phyloP scores from a whole-genome alignment of 2,329 filamentous ascomycete genomes.

The Monosporascus sp. region DNA sequence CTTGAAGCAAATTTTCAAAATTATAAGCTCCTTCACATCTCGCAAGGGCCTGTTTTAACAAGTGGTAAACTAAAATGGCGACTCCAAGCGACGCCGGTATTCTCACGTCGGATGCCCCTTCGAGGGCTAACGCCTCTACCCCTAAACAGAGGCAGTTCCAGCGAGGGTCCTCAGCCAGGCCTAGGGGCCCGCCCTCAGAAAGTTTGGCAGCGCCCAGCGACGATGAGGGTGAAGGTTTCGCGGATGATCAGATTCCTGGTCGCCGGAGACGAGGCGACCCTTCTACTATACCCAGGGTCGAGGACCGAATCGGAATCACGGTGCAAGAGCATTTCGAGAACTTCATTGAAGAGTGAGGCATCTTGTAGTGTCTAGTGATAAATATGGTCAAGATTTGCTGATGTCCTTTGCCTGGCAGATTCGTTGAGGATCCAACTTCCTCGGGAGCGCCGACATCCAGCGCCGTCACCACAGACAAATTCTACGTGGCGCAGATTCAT shows the following conservation, averaged over 20 bases:
- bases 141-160: slow-evolving; percentile 37
- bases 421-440: slow-evolving; percentile 61
- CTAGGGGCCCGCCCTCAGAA: slow-evolving; percentile 57
- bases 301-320: slow-evolving; percentile 69
- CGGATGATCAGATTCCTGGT: slow-evolving; percentile 57
- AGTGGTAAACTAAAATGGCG: slow-evolving; percentile 33
- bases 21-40: background rate
- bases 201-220: slow-evolving; percentile 55
- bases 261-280: slow-evolving; percentile 42
- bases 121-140: slow-evolving; percentile 33
- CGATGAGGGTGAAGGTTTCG: slow-evolving; percentile 56
- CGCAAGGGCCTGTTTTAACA: background rate
- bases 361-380: background rate
- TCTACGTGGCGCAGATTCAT: slow-evolving; percentile 80
- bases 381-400: slow-evolving; percentile 1
- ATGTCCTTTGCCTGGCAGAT: slow-evolving; percentile 33
- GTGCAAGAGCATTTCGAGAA: slow-evolving; percentile 72
- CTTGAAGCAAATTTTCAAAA: background rate
- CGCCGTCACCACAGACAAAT: slow-evolving; percentile 69
- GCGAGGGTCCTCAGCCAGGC: slow-evolving; percentile 48
- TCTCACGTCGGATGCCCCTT: slow-evolving; percentile 51
- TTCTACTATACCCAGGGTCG: slow-evolving; percentile 60
- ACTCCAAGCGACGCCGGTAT: slow-evolving; percentile 51
- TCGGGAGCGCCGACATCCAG: slow-evolving; percentile 62
- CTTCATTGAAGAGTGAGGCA: slow-evolving; percentile 69